Evolutionary conservation across 805 yeast genomes (phyloP).

Genomic region (Lipomyces starkeyi): DNA sequence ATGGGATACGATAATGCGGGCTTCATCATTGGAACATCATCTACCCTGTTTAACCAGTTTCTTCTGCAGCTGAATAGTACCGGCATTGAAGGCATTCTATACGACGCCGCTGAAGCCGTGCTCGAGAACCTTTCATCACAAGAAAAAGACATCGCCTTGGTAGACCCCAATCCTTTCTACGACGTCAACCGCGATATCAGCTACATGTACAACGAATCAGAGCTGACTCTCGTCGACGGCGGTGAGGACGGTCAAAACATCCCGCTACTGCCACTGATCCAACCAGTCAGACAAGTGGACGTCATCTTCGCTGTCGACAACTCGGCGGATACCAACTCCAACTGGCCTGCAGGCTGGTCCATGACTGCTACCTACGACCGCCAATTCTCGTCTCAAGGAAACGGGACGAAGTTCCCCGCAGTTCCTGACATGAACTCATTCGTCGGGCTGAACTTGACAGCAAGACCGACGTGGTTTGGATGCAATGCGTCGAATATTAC

Average conservation of each 20-base stretch:
- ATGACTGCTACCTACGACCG: conserved; percentile 63
- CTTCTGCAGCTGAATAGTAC: conserved; percentile 63
- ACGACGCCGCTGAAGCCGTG: conserved; percentile 54
- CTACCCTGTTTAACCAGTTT: conserved; percentile 76
- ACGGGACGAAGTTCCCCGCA: conserved; percentile 73
- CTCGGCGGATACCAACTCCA: conserved; percentile 59
- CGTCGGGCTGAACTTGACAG: conserved; percentile 62
- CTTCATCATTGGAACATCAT: conserved; percentile 80
- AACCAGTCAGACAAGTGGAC: conserved; percentile 65
- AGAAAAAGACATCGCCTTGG: conserved; percentile 69
- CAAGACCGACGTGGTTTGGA: conserved; percentile 81
- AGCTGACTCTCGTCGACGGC: conserved; percentile 68
- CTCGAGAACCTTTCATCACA: conserved; percentile 50
- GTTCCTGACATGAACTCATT: conserved; percentile 76
- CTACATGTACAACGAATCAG: conserved; percentile 49
- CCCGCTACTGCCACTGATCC: conserved; percentile 68
- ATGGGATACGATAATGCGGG: conserved; percentile 83
- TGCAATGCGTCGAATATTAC: conserved; percentile 72
- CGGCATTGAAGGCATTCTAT: conserved; percentile 55
- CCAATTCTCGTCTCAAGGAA: conserved; percentile 59
- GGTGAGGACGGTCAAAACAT: conserved; percentile 73
- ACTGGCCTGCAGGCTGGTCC: conserved; percentile 71
- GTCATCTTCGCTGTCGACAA: conserved; percentile 69
- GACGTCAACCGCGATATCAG: conserved; percentile 49
- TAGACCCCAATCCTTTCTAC: conserved; percentile 74